These are phyloP conservation scores for Mucor indicus DNA, from an alignment of 371 early-diverging fungal genomes.

Conservation along the genomic window DNA sequence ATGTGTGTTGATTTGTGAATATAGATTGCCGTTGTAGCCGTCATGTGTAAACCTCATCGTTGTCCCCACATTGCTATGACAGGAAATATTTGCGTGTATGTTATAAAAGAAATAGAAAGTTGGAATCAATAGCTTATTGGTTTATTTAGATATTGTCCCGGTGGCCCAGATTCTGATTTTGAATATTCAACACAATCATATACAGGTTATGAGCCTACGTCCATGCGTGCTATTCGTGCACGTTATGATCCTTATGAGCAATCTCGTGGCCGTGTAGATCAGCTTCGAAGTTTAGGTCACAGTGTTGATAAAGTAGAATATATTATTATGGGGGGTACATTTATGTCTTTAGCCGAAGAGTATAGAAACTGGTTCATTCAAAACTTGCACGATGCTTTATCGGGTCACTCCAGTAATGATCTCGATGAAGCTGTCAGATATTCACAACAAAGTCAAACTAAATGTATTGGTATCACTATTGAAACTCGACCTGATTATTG, in stretches of 20 bases:
- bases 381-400: constrained; percentile 97
- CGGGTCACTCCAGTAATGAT: constrained; percentile 87
- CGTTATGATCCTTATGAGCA: constrained; percentile 99
- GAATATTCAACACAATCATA: constrained; percentile 99
- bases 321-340: constrained; percentile 99
- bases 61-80: constrained; percentile 99
- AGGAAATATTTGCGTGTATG: constrained; percentile 98
- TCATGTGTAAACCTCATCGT: constrained; percentile 99
- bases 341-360: constrained; percentile 96
- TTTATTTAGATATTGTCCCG: constrained; percentile 91
- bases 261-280: constrained; percentile 94
- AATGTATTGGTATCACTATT: constrained; percentile 99
- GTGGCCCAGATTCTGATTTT: constrained; percentile 99
- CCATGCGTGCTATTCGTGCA: constrained; percentile 99
- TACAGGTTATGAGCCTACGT: constrained; percentile 99
- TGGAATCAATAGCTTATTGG: background rate
- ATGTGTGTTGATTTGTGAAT: background rate
- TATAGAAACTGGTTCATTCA: constrained; percentile 98
- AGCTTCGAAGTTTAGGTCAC: constrained; percentile 96
- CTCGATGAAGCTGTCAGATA: constrained; percentile 98
- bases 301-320: constrained; percentile 99
- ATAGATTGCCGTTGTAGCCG: constrained; percentile 98
- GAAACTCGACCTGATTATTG: constrained; percentile 99
- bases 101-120: background rate
- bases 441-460: constrained; percentile 95